A percentile compares a stretch with the other conserved stretches of the same genome.
Conservation (phyloP, 768 basidiomycete genomes). For the Hypholoma sublateritium region DNA sequence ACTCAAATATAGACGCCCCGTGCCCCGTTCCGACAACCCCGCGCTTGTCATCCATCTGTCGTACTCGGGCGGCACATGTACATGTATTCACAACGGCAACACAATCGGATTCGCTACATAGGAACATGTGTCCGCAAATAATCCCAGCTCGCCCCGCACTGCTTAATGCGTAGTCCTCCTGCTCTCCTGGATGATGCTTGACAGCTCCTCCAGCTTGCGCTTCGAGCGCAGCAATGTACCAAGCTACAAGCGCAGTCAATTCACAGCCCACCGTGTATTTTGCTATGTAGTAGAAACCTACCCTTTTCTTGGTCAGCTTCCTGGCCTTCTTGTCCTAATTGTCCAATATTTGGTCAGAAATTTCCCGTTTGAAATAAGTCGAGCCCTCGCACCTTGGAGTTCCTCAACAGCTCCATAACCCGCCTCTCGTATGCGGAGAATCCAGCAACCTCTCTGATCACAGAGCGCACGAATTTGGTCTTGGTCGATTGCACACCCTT, state of each 20-base stretch:
- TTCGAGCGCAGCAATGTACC: slow-evolving; percentile 98
- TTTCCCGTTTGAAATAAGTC: neutral
- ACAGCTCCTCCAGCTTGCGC: slow-evolving; percentile 97
- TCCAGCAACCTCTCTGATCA: slow-evolving; percentile 95
- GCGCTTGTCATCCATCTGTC: neutral
- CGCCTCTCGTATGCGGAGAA: slow-evolving; percentile 98
- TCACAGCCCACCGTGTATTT: neutral
- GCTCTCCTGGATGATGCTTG: slow-evolving; percentile 90
- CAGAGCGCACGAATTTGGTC: slow-evolving; percentile 90
- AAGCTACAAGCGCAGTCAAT: slow-evolving; percentile 49
- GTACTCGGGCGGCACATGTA: neutral
- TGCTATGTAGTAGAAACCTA: slow-evolving; percentile 38
- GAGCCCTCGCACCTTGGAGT: slow-evolving; percentile 76
- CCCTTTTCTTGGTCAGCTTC: slow-evolving; percentile 99
- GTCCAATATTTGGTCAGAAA: neutral
- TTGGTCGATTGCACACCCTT: slow-evolving; percentile 90
- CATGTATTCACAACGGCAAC: neutral
- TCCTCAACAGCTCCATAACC: slow-evolving; percentile 96
- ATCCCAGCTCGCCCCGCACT: slow-evolving; percentile 6
- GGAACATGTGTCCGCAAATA: slow-evolving; percentile 1
- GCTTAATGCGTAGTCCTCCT: slow-evolving; percentile 62
- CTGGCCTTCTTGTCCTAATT: slow-evolving; percentile 96
- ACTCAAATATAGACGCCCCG: neutral
- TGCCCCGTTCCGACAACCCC: neutral
- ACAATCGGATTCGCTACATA: neutral